Evolutionary conservation across 2,329 filamentous ascomycete genomes (phyloP).

Genomic region (Xylariales sp.): DNA sequence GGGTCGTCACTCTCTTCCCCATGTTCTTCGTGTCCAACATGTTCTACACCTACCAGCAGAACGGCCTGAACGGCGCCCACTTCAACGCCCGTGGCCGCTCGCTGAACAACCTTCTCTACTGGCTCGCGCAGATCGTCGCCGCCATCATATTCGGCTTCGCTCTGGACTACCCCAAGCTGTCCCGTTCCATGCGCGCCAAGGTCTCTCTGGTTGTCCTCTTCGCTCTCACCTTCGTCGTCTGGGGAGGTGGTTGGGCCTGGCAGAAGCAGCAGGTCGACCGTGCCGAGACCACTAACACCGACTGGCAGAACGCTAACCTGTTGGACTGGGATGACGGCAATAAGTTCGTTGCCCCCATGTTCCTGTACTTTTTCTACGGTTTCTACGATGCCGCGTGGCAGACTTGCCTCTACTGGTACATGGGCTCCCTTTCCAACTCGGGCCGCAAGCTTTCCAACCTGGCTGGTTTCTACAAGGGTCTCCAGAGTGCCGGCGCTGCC

Average conservation of each 20-base stretch:
- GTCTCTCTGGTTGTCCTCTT: slow-evolving; percentile 54
- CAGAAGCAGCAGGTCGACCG: slow-evolving; percentile 52
- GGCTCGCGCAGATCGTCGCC: slow-evolving; percentile 67
- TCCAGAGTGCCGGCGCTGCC: slow-evolving; percentile 82
- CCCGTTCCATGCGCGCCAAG: slow-evolving; percentile 61
- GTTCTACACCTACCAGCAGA: slow-evolving; percentile 78
- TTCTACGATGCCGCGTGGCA: slow-evolving; percentile 77
- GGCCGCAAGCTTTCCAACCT: slow-evolving; percentile 88
- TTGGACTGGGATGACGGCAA: slow-evolving; percentile 54
- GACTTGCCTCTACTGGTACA: slow-evolving; percentile 88
- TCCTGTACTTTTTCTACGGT: slow-evolving; percentile 56
- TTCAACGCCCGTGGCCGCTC: slow-evolving; percentile 69
- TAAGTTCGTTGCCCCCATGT: slow-evolving; percentile 63
- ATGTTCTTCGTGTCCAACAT: slow-evolving; percentile 79
- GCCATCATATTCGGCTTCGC: slow-evolving; percentile 62
- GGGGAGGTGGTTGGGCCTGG: slow-evolving; percentile 72
- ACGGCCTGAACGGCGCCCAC: slow-evolving; percentile 62
- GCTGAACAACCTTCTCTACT: slow-evolving; percentile 69
- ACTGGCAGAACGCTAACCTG: slow-evolving; percentile 14
- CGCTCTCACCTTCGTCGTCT: slow-evolving; percentile 62
- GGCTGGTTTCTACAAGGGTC: slow-evolving; percentile 80
- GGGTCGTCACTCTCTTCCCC: slow-evolving; percentile 68
- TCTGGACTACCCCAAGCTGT: slow-evolving; percentile 53
- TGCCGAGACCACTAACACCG: slow-evolving; percentile 11
- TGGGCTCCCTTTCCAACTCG: slow-evolving; percentile 91